These are phyloP conservation scores for Carex scoparia DNA, from an alignment of 176 grass and related monocot genomes.

Conservation along the genomic window DNA sequence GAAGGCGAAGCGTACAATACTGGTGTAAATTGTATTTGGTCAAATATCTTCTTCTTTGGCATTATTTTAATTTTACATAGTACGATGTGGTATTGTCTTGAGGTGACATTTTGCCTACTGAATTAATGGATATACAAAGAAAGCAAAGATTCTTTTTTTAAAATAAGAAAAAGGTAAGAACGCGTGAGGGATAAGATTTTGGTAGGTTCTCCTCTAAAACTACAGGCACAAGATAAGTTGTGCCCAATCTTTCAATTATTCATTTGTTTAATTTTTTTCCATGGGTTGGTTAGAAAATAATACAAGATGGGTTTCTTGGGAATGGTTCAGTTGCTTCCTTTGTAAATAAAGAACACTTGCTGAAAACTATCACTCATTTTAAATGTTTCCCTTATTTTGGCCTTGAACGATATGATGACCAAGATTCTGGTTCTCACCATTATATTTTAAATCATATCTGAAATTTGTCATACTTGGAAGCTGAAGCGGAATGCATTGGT, in stretches of 20 bases:
- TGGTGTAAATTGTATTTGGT: not conserved
- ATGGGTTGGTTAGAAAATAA: not conserved
- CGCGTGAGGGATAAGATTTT: not conserved
- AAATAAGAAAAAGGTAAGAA: not conserved
- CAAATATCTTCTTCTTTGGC: not conserved
- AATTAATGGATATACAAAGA: not conserved
- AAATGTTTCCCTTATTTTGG: not conserved
- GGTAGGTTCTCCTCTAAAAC: not conserved
- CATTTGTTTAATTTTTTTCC: not conserved
- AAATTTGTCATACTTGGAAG: not conserved
- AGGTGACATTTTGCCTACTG: not conserved
- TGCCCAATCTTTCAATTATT: not conserved
- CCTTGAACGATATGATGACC: not conserved
- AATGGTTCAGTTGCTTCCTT: not conserved
- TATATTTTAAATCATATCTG: not conserved
- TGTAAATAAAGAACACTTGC: not conserved
- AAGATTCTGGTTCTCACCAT: not conserved
- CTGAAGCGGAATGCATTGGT: not conserved
- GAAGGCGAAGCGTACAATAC: not conserved
- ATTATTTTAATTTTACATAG: not conserved
- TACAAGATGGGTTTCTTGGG: not conserved
- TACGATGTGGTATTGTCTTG: not conserved
- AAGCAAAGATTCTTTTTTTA: not conserved
- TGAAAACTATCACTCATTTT: not conserved
- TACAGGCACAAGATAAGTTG: not conserved